Base-by-base conservation (phyloP, 768 basidiomycete genomes). In the Gymnopilus dilepis region DNA sequence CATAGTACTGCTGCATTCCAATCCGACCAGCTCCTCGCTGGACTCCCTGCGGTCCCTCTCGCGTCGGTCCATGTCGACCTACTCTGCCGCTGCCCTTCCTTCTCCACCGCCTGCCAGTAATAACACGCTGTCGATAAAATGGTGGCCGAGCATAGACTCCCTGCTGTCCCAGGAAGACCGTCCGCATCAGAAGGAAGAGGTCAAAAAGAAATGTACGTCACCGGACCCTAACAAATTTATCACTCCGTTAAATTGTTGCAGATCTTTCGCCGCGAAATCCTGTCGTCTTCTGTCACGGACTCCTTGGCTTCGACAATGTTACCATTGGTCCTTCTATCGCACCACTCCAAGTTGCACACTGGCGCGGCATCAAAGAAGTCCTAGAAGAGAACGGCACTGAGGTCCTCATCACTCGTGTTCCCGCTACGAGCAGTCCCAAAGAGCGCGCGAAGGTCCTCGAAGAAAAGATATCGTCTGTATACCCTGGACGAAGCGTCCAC, bases 291-390 rank as follows among this genome's bases (percentile, higher is more conserved):
- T 99, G 97, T 67, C 97, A 99, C 71, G 97, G 96, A 8, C 83
- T 97, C 1, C 82, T 98, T 7, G 94, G 94, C 1, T 96, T 95
- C 65, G 94, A 96, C 71, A 89, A 87, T 0, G 85, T 95, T 66
- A 90, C 86, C 2, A 89, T 94, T 22, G 90, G 91, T 1, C 87
- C 84, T 2, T 77, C 89, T 45, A 91, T 90, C 59, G 87, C 89
- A 12, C 88, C 94, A 4, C 68, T 98, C 17, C 88, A 95, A 69
- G 94, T 99, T 41, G 83, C 90, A 2, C 95, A 99, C 73, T 99
- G 97, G 97, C 85, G 97, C 37, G 97, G 97, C 6, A 97, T 99
- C 65, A 90, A 91, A 69, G 94, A 98, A 72, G 95, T 92, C 17
- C 81, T 99, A 6, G 89, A 96, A 69, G 84, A 90, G 37, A 95